Percentiles rank a stretch among this genome's conserved stretches.
Conservation (phyloP, 2,329 filamentous ascomycete species). For the Verticillium nonalfalfae region DNA sequence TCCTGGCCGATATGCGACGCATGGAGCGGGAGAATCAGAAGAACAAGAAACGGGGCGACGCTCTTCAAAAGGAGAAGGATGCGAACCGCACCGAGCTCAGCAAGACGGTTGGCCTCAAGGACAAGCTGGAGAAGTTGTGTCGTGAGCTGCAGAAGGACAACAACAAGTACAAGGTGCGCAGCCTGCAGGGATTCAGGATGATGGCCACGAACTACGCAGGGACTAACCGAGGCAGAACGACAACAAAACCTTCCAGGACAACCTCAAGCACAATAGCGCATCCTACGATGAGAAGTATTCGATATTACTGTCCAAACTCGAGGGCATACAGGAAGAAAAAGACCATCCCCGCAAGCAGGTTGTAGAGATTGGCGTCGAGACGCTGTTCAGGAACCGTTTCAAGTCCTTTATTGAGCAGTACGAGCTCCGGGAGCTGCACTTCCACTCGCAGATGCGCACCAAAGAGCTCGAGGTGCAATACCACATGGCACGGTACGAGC, state of each 20-base stretch:
- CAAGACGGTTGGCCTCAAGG: constrained; percentile 85
- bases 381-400: constrained; percentile 67
- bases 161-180: constrained; percentile 86
- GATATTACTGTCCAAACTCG: constrained; percentile 72
- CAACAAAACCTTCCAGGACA: constrained; percentile 85
- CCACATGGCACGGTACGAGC: constrained; percentile 80
- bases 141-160: constrained; percentile 94
- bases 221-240: constrained; percentile 58
- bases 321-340: constrained; percentile 82
- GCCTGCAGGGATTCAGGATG: not conserved
- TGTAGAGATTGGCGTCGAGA: constrained; percentile 78
- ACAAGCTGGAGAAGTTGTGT: constrained; percentile 95
- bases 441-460: constrained; percentile 82
- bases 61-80: constrained; percentile 95
- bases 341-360: constrained; percentile 75
- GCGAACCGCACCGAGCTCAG: constrained; percentile 79
- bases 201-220: not conserved
- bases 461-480: constrained; percentile 96
- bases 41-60: constrained; percentile 91
- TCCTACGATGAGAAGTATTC: constrained; percentile 83
- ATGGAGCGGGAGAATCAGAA: constrained; percentile 91
- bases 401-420: constrained; percentile 97
- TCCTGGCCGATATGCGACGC: constrained; percentile 91
- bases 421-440: constrained; percentile 90
- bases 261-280: constrained; percentile 73